Evolutionary conservation across 305 asterid species (phyloP).

Genomic region (Solanum aculeatissimum): DNA sequence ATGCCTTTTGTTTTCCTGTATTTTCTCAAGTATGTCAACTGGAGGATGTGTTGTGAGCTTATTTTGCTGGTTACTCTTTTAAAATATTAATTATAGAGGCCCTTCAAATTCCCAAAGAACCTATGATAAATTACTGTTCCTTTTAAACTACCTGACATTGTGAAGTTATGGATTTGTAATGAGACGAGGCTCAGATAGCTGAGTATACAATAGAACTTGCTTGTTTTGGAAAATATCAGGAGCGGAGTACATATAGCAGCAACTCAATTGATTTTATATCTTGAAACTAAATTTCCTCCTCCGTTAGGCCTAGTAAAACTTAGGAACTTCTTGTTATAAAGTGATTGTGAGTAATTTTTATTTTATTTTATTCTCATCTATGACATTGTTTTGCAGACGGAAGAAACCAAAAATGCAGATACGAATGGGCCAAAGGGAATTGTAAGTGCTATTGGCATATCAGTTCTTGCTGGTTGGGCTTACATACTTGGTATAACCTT

Average conservation of each 20-base stretch:
- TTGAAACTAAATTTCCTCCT: background rate
- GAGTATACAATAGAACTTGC: background rate
- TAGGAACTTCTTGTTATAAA: background rate
- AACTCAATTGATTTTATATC: background rate
- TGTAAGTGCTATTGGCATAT: conserved; percentile 83
- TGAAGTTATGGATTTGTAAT: background rate
- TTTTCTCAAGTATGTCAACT: background rate
- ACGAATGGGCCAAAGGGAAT: conserved; percentile 87
- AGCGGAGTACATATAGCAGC: background rate
- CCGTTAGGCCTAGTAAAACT: background rate
- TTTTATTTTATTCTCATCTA: background rate
- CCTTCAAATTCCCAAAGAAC: background rate
- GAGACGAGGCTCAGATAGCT: background rate
- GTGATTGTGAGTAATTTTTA: background rate
- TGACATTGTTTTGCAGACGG: conserved; percentile 38
- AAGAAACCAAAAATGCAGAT: conserved; percentile 90
- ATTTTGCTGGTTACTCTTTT: background rate
- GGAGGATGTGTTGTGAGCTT: background rate
- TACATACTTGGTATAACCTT: conserved; percentile 85
- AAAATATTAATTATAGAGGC: background rate
- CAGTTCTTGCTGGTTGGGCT: conserved; percentile 83
- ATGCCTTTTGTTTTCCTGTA: background rate
- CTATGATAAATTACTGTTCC: background rate
- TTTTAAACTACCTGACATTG: background rate
- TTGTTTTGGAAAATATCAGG: background rate